Evolutionary conservation across 106 monocot species (phyloP), one percentile per base, ranked within the genome.

Genomic region (Dioscorea dumetorum): DNA sequence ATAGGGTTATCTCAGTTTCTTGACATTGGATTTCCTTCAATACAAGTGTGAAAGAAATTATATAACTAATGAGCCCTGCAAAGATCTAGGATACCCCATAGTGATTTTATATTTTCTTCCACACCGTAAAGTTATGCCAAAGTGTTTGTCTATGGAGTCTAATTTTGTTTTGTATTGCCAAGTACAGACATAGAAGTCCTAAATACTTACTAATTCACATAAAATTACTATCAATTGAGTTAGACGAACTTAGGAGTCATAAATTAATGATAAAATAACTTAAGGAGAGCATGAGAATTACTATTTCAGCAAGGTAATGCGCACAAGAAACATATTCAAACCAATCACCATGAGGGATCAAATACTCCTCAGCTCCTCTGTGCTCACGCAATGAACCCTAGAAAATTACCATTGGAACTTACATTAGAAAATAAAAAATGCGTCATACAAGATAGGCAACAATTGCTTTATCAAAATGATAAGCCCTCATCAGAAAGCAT

Each of bases 251-350:
- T 18, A 19, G 19, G 10, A 16, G 41, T 41, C 41, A 41, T 41
- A 41, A 28, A 28, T 28, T 28, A 3, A 28, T 28, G 41, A 41
- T 41, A 41, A 10, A 41, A 41, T 41, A 41, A 41, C 41, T 41
- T 0, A 23, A 50, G 34, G 50, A 58, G 22, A 12, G 10, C 19
- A 77, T 3, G 63, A 66, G 33, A 78, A 62, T 85, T 84, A 92
- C 91, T 70, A 97, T 91, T 87, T 97, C 97, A 64, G 87, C 86
- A 74, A 97, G 81, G 67, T 97, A 97, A 77, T 97, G 97, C 19
- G 91, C 80, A 62, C 82, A 89, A 16, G 97, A 97, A 49, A 89
- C 91, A 64, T 76, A 64, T 51, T 80, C 79, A 79, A 97, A 97
- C 97, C 97, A 97, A 74, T 97, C 97, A 15, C 97, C 97, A 68